Evolutionary conservation across 306 rosid genomes (phyloP), one percentile per base, ranked within the genome.

Genomic region (Castanea sativa): DNA sequence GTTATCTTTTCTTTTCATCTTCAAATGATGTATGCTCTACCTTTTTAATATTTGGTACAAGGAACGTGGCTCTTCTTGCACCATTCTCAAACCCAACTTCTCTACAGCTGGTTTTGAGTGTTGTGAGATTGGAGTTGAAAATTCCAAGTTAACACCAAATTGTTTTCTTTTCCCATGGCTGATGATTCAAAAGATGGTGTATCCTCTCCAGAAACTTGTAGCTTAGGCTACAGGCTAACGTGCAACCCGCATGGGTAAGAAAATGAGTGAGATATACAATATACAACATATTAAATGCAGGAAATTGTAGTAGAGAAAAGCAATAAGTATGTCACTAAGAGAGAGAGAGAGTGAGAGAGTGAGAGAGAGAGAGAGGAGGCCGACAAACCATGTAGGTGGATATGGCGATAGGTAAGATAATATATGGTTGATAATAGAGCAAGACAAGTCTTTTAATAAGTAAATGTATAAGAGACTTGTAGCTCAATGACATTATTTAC

Each of bases 41-140:
- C 61, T 58, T 25, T 52, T 71, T 12, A 29, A 21, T 59, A n/a
- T 70, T 59, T 63, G 38, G 63, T 63, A 19, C 33, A 71, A 73
- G 10, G 56, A 65, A 75, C 27, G 73, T 81, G 80, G 68, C 82
- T 45, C 7, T 14, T 73, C 16, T 79, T 83, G 45, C 79, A 72
- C 82, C 82, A 53, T 71, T 58, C 9, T 27, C 55, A 58, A 58
- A 30, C 30, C 65, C 75, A 58, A 20, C 10, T 56, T 14, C 75
- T 51, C 29, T 49, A 81, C 83, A 84, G 77, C 85, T 80, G 81
- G 65, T 81, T 38, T 43, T 38, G 3, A 7, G 4, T 33, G 14
- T 45, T 19, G 27, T 6, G 25, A 67, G 27, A 2, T 32, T 32
- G 13, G 38, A 45, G 18, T 64, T 10, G n/a, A 19, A 32, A 67